Evolutionary conservation across 345 rosid genomes (phyloP).

Genomic region (Citrus cavaleriei): DNA sequence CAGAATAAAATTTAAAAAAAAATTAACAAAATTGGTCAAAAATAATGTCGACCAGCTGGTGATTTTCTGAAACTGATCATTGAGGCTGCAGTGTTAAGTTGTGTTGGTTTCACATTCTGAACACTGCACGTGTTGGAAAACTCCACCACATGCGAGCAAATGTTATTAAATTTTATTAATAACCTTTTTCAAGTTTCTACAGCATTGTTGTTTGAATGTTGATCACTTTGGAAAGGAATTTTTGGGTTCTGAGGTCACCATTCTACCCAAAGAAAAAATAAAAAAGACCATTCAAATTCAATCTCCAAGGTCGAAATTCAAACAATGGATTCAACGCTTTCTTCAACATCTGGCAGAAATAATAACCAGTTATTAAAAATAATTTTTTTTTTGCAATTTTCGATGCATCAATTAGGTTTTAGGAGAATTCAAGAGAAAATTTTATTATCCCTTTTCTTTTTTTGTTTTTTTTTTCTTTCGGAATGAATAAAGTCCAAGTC

Average conservation of each 20-base stretch:
- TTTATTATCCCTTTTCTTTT: no score
- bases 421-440: not conserved
- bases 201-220: not conserved
- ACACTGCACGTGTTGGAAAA: not conserved
- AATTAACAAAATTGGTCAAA: not conserved
- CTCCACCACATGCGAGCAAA: not conserved
- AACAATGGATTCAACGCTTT: not conserved
- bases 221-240: not conserved
- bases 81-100: not conserved
- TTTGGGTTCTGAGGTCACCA: not conserved
- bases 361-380: not conserved
- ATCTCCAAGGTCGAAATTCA: conserved; percentile 5
- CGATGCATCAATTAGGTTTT: not conserved
- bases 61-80: not conserved
- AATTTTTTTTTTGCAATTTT: not conserved
- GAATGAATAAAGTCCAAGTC: no score
- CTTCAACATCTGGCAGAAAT: not conserved
- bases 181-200: not conserved
- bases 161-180: not conserved
- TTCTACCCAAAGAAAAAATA: no score
- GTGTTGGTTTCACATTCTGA: not conserved
- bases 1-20: no score
- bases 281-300: not conserved
- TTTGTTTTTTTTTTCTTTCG: rapidly evolving
- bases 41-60: not conserved